Evolutionary conservation across 805 yeast genomes (phyloP), one percentile per base, ranked within the genome.

Genomic region (Kluyveromyces aestuarii): DNA sequence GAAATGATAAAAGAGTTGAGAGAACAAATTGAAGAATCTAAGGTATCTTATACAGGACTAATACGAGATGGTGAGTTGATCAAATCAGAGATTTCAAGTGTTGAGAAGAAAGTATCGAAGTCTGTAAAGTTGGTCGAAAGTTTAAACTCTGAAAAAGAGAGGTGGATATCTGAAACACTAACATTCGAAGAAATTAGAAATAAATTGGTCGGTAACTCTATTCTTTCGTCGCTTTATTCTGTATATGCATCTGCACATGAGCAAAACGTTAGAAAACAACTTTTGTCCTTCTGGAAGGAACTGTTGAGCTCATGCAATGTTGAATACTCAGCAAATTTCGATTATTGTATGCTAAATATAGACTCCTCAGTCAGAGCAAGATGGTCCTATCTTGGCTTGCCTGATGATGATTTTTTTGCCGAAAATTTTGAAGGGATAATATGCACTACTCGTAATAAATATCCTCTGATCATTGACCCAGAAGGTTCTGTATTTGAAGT

Each of bases 1-100:
- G 84, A 86, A 47, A 87, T 90, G 95, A 82, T 90, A 30, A 61
- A 55, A 0, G 97, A 90, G 56, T 68, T 88, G 21, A 82, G 84
- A 53, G 71, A 64, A 9, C 81, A 83, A 49, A 87, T 91, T 48
- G 88, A 80, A 40, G 56, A 57, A 1, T 87, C 82, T 51, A 87
- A 88, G 54, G 72, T 69, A 8, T 75, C 73, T 8, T 91, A 91
- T 61, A 85, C 93, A 40, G 69, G 66, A 13, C 67, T 84, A n/a
- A 87, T 91, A 33, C 71, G 96, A 50, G 90, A 87, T 37, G 75
- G 87, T 1, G 96, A 91, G 60, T 67, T 71, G 33, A 80, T 89
- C 40, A 90, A 86, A 61, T 56, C 70, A 1, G 91, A 87, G 58
- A 84, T 90, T 83, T 62, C 62, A 2, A 55, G 59, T 1, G 91